A percentile compares a stretch with the other conserved stretches of the same genome.
These are phyloP conservation scores for Chalaropsis ovoidea DNA, from an alignment of 2,329 filamentous ascomycete genomes.

Conservation along the genomic window DNA sequence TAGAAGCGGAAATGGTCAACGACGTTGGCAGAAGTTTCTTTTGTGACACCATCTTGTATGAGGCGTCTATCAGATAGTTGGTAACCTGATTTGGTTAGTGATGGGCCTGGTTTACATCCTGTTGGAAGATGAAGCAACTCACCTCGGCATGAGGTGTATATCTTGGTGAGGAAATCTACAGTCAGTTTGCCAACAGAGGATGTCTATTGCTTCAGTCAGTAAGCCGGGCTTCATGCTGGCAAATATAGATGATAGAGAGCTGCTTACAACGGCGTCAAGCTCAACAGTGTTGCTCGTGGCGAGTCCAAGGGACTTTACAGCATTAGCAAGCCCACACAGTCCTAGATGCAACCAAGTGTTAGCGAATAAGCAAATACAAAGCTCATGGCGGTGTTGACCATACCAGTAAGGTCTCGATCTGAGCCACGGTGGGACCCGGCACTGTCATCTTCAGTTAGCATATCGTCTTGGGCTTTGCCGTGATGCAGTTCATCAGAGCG, in stretches of 20 bases:
- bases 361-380: conserved; percentile 14
- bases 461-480: background rate
- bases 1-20: conserved; percentile 58
- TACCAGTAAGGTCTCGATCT: conserved; percentile 37
- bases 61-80: conserved; percentile 37
- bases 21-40: conserved; percentile 26
- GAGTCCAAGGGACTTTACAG: conserved; percentile 55
- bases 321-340: conserved; percentile 60
- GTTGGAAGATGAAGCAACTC: conserved; percentile 24
- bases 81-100: conserved; percentile 9
- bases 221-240: background rate
- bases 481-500: background rate
- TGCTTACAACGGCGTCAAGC: conserved; percentile 61
- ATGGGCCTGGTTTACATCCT: background rate
- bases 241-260: conserved; percentile 14
- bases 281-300: conserved; percentile 46
- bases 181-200: conserved; percentile 75
- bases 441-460: conserved; percentile 33
- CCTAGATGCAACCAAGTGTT: conserved; percentile 39
- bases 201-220: conserved; percentile 39
- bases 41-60: conserved; percentile 29
- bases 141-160: conserved; percentile 50
- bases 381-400: conserved; percentile 15
- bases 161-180: conserved; percentile 50
- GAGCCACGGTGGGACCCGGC: conserved; percentile 47